Evolutionary conservation across 2,329 filamentous ascomycete genomes (phyloP), one percentile per base, ranked within the genome.

Genomic region (Fusarium setosum): DNA sequence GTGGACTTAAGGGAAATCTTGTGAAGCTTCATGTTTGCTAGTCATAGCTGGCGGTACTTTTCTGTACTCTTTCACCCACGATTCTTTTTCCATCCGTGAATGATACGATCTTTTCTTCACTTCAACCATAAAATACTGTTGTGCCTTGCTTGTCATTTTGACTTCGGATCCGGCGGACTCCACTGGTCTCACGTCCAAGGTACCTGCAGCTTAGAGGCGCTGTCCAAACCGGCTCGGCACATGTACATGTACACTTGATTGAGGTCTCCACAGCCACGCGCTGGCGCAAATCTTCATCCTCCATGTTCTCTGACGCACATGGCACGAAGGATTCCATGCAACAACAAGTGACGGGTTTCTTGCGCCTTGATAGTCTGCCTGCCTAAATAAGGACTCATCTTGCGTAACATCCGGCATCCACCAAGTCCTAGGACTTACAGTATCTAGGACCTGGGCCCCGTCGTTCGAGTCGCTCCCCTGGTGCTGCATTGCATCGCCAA

Each of bases 201-300:
- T 48, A 48, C 45, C 32, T 34, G 44, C 29, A 29, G n/a, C 13
- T n/a, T n/a, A 11, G 17, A 15, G 29, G 26, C 29, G 17, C 11
- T 47, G 31, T 34, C 32, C 15, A 7, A 23, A 20, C 4, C 0
- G 11, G 3, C 4, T n/a, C n/a, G n/a, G n/a, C n/a, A n/a, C n/a
- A n/a, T n/a, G n/a, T n/a, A n/a, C 20, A 48, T 17, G 45, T 48
- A 48, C 15, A 18, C 45, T 48, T 34, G 4, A 24, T 18, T 5
- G 24, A 41, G 17, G 41, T 53, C 50, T 65, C 59, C 63, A 67
- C 55, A 57, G 40, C 55, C 56, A 67, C 41, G 63, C 45, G 47
- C 59, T 45, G 38, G 41, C 11, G 48, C 42, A 50, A 47, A 57
- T 57, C 55, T 50, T 60, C 44, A 53, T 67, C 37, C 49, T n/a